Evolutionary conservation across 495 filamentous ascomycete genomes (phyloP).

Genomic region (Filosporella fistucella): DNA sequence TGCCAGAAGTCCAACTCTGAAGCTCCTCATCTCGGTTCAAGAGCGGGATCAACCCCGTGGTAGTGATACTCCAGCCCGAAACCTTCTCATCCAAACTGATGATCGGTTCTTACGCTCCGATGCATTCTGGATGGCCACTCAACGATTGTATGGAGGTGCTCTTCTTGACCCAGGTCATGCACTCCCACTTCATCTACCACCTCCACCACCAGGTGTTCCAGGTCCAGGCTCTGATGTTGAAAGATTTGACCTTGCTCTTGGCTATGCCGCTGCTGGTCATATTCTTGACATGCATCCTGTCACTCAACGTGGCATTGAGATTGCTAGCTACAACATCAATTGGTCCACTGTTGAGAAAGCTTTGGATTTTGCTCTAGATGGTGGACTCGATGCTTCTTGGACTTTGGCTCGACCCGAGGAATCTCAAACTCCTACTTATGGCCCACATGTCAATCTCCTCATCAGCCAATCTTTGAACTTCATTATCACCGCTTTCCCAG

Average conservation of each 20-base stretch:
- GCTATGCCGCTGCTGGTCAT: conserved; percentile 47
- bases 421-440: conserved; percentile 14
- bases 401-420: conserved; percentile 9
- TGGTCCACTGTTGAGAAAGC: conserved; percentile 52
- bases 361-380: conserved; percentile 34
- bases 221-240: conserved; percentile 29
- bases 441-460: conserved; percentile 25
- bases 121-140: conserved; percentile 41
- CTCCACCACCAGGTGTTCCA: conserved; percentile 14
- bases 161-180: conserved; percentile 23
- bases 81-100: conserved; percentile 37
- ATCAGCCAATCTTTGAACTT: conserved; percentile 35
- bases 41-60: too few relatives aligned
- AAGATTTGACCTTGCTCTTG: conserved; percentile 42
- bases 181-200: conserved; percentile 10
- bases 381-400: conserved; percentile 29
- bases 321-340: conserved; percentile 38
- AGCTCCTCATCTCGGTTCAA: conserved; percentile 31
- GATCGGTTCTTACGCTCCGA: conserved; percentile 45
- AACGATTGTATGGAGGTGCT: conserved; percentile 43
- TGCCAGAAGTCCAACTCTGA: conserved; percentile 43
- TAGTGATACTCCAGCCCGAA: too few relatives aligned
- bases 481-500: conserved; percentile 40
- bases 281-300: conserved; percentile 41
- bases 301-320: conserved; percentile 36